phyloP scores from a whole-genome alignment of 1,139 yeast species.

The Candida sp. region DNA sequence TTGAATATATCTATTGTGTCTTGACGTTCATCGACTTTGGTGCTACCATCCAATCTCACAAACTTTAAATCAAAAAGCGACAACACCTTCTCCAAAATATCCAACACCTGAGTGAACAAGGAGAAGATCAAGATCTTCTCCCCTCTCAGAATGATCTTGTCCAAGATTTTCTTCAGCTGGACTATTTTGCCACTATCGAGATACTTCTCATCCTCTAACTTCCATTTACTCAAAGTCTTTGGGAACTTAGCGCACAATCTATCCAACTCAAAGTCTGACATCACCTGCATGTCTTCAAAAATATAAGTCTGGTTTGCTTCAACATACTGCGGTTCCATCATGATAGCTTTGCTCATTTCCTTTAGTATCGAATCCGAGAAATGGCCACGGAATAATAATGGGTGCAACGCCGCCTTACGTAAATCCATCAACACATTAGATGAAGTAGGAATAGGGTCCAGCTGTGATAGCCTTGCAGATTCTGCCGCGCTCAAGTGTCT shows the following conservation, averaged over 20 bases:
- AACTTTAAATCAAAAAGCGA: constrained; percentile 71
- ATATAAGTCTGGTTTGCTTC: constrained; percentile 79
- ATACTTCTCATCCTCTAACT: constrained; percentile 61
- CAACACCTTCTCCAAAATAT: constrained; percentile 80
- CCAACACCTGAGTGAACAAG: constrained; percentile 90
- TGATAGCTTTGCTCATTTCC: constrained; percentile 76
- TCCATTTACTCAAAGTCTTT: constrained; percentile 57
- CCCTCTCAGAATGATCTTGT: constrained; percentile 53
- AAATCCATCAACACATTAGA: constrained; percentile 69
- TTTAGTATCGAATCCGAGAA: constrained; percentile 59
- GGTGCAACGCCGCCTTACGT: constrained; percentile 79
- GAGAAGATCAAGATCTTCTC: constrained; percentile 89
- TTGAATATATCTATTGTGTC: constrained; percentile 89
- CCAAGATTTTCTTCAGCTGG: constrained; percentile 61
- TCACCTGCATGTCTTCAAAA: constrained; percentile 93
- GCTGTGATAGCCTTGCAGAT: constrained; percentile 38
- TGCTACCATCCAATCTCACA: constrained; percentile 89
- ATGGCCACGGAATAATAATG: constrained; percentile 64
- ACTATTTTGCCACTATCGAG: constrained; percentile 80
- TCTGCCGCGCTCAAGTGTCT: constrained; percentile 43
- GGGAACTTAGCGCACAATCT: constrained; percentile 77
- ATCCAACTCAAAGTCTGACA: constrained; percentile 91
- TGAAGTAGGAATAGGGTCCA: constrained; percentile 41
- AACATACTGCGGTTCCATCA: constrained; percentile 78
- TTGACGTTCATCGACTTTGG: constrained; percentile 93